phyloP scores from a whole-genome alignment of 208 protist species.

The Leishmania gerbilli region DNA sequence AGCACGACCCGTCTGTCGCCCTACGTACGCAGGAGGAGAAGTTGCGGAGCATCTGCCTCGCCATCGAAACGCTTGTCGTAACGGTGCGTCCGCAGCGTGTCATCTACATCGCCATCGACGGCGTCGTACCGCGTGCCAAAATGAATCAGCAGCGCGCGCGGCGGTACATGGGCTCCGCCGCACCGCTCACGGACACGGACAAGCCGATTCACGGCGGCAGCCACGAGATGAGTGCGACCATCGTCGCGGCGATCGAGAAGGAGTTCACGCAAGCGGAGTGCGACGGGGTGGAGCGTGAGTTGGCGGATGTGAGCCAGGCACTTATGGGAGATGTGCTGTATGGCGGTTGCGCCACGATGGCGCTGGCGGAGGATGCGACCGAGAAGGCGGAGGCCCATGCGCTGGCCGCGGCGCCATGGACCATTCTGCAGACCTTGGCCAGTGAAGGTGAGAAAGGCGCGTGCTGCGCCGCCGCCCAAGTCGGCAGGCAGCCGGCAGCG shows the following conservation, averaged over 20 bases:
- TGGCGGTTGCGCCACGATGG: constrained; percentile 15
- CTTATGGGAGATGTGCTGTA: constrained; percentile 61
- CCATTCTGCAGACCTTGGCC: neutral
- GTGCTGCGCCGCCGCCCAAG: neutral
- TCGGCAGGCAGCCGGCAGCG: neutral
- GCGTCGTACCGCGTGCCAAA: constrained; percentile 99
- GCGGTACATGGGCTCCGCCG: constrained; percentile 77
- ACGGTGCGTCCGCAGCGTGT: constrained; percentile 94
- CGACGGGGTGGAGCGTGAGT: constrained; percentile 36
- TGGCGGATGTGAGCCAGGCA: constrained; percentile 48
- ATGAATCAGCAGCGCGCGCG: constrained; percentile 99
- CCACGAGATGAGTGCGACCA: constrained; percentile 8
- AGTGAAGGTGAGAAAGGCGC: neutral
- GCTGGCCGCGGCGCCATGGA: neutral
- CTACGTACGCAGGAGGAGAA: constrained; percentile 77
- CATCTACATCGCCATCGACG: constrained; percentile 97
- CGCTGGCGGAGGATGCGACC: no score
- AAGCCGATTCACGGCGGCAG: constrained; percentile 15
- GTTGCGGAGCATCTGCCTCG: constrained; percentile 87
- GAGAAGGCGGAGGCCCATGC: neutral
- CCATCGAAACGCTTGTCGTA: constrained; percentile 97
- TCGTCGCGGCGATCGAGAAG: constrained; percentile 42
- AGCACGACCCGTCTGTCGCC: constrained; percentile 70
- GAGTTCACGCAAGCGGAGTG: constrained; percentile 59
- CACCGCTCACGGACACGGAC: constrained; percentile 26